These are phyloP conservation scores for Quercus engelmannii DNA, from an alignment of 306 rosid genomes.

Conservation along the genomic window DNA sequence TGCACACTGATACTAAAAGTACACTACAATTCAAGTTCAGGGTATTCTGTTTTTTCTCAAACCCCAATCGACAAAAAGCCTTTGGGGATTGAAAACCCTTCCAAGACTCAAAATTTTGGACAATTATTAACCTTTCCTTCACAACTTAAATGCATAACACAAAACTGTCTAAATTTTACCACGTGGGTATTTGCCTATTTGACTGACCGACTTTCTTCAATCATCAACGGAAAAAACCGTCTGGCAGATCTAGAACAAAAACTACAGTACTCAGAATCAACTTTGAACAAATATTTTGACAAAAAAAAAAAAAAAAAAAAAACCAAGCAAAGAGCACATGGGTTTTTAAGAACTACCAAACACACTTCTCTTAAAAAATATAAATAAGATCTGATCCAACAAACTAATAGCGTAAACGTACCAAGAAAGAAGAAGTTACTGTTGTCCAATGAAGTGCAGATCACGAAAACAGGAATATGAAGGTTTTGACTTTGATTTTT, in stretches of 20 bases:
- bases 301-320: not conserved
- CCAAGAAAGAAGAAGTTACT: not conserved
- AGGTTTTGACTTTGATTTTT: not conserved
- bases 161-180: not conserved
- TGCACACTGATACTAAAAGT: constrained; percentile 48
- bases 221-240: constrained; percentile 1
- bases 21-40: constrained; percentile 23
- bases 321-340: not conserved
- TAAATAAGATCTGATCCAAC: not conserved
- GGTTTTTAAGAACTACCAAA: not conserved
- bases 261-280: constrained; percentile 15
- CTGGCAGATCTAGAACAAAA: constrained; percentile 32
- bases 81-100: not conserved
- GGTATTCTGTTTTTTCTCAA: not conserved
- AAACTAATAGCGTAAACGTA: not conserved
- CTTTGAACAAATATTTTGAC: constrained; percentile 3
- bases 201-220: too few relatives aligned
- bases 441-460: not conserved
- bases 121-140: not conserved
- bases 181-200: not conserved
- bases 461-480: not conserved
- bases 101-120: not conserved
- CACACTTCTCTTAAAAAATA: not conserved
- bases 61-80: not conserved
- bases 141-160: not conserved